A percentile compares a stretch with the other conserved stretches of the same genome.
Evolutionary conservation across 805 yeast genomes (phyloP).

Genomic region (Pichia californica): DNA sequence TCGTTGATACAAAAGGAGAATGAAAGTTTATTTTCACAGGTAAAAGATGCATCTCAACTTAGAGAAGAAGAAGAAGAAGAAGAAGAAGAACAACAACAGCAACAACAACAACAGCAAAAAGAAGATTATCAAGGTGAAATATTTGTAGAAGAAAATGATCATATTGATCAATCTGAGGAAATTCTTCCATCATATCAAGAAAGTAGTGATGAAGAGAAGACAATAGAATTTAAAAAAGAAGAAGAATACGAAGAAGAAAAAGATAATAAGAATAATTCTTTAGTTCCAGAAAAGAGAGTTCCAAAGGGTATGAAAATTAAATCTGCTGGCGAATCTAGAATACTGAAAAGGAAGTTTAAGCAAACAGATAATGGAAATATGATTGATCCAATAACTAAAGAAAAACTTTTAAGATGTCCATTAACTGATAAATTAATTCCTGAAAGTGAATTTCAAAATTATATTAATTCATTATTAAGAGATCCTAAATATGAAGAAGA

Average conservation of each 20-base stretch:
- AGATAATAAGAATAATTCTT: conserved; percentile 13
- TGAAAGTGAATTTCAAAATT: conserved; percentile 63
- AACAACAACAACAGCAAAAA: too few species aligned
- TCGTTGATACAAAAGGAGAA: conserved; percentile 46
- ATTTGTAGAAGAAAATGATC: background rate
- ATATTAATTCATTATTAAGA: conserved; percentile 58
- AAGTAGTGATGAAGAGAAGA: background rate
- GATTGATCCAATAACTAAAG: conserved; percentile 15
- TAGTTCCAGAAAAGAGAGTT: background rate
- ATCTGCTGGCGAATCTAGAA: conserved; percentile 67
- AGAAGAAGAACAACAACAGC: too few species aligned
- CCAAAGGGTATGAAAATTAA: conserved; percentile 55
- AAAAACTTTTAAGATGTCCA: conserved; percentile 60
- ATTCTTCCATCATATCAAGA: too few species aligned
- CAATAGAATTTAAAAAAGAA: conserved; percentile 1
- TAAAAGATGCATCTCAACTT: background rate
- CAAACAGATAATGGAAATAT: conserved; percentile 1
- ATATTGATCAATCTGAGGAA: too few species aligned
- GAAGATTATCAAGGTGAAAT: background rate
- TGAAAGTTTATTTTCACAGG: conserved; percentile 5
- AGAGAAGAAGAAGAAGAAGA: conserved; percentile 13
- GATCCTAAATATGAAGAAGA: conserved; percentile 77
- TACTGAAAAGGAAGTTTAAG: conserved; percentile 25
- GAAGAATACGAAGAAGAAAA: conserved; percentile 7
- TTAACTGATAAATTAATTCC: conserved; percentile 65